phyloP scores from a whole-genome alignment of 768 basidiomycete genomes.

The Galerina marginata region DNA sequence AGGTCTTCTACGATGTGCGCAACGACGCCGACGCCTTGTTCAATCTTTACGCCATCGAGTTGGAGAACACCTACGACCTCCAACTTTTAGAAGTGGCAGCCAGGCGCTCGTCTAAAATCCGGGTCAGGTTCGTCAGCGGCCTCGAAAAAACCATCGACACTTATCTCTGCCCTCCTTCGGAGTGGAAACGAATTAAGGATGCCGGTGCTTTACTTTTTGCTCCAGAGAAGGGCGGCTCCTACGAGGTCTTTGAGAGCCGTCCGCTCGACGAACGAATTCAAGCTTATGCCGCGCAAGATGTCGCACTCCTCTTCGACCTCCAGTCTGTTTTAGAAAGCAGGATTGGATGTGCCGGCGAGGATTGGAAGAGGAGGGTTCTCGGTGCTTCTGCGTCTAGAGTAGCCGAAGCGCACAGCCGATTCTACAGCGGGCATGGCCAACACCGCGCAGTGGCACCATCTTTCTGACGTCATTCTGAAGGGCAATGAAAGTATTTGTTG shows the following conservation, averaged over 20 bases:
- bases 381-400: slow-evolving; percentile 17
- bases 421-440: slow-evolving; percentile 10
- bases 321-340: slow-evolving; percentile 18
- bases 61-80: slow-evolving; percentile 36
- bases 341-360: slow-evolving; percentile 10
- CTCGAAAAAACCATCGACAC: slow-evolving; percentile 13
- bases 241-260: slow-evolving; percentile 32
- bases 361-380: slow-evolving; percentile 17
- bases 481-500: no score
- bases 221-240: slow-evolving; percentile 34
- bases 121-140: slow-evolving; percentile 18
- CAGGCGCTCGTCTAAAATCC: slow-evolving; percentile 25
- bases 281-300: slow-evolving; percentile 37
- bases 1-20: slow-evolving; percentile 43
- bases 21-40: slow-evolving; percentile 40
- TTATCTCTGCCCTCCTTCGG: slow-evolving; percentile 28
- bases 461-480: background rate
- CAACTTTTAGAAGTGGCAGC: slow-evolving; percentile 40
- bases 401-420: slow-evolving; percentile 16
- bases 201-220: slow-evolving; percentile 34
- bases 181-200: slow-evolving; percentile 36
- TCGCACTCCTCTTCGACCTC: slow-evolving; percentile 31
- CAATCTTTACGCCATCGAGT: slow-evolving; percentile 31
- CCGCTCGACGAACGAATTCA: slow-evolving; percentile 29
- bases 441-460: slow-evolving; percentile 23